Base-by-base conservation (phyloP, 2,329 filamentous ascomycete genomes). In the Claviceps sp. region DNA sequence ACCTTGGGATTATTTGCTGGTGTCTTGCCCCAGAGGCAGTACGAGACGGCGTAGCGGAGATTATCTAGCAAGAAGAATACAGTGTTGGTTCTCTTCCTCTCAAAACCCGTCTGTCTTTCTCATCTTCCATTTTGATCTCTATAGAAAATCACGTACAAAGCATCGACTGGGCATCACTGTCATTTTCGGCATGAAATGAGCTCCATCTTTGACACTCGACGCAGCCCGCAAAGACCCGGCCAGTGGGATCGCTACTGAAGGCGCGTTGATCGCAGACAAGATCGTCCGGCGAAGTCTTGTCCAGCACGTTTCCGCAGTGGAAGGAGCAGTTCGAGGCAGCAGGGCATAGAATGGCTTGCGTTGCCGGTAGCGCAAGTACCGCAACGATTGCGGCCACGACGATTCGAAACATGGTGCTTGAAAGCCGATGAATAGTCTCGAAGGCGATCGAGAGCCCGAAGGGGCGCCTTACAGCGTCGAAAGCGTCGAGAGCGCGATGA, bases 281-380 rank as follows among this genome's bases (percentile, higher is more conserved):
- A 55, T 79, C 76, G 50, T 68, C 65, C 4, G 57, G 43, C 1
- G 71, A 65, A 0, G 76, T 79, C 5, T 65, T 57, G 13, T 67
- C 63, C 40, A 76, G 67, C 4, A 75, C 71, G 53, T 81, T 81
- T 61, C 78, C 78, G 61, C 78, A 81, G 37, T 69, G 63, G 26
- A 65, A 62, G 38, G 65, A 63, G 63, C 78, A 81, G 16, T 73
- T 70, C 22, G 78, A 81, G 37, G 65, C 65, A 0, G 67, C 57
- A 0, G 73, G 64, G 44, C 75, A 73, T 36, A 75, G 62, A 24
- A 80, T 58, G 6, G 65, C 62, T 16, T 48, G 54, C 11, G 53
- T 58, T 8, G 51, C 56, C n/a, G 56, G 57, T 48, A 62, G 48
- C 26, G 26, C 26, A 4, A 30, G 26, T 30, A 3, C 8, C 8